Evolutionary conservation across 1,284 basidiomycete species (phyloP).

Genomic region (Melanopsichium pennsylvanicum): DNA sequence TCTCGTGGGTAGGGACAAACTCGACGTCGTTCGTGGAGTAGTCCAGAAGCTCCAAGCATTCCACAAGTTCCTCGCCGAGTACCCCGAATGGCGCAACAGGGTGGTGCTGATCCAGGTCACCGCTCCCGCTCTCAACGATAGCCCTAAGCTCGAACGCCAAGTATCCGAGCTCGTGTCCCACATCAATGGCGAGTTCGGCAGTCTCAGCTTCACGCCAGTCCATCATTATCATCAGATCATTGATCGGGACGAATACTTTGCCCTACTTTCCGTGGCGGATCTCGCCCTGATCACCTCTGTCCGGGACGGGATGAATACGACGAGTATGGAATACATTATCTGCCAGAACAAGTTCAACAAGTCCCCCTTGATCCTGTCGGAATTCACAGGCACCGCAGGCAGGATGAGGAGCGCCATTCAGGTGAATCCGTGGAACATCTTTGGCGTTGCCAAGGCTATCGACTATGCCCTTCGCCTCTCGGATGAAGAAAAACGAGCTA

Average conservation of each 20-base stretch:
- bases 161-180: conserved; percentile 93
- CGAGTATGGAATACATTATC: conserved; percentile 91
- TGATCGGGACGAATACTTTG: conserved; percentile 94
- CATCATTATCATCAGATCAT: conserved; percentile 99
- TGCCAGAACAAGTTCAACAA: conserved; percentile 80
- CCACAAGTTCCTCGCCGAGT: conserved; percentile 89
- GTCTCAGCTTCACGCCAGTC: conserved; percentile 95
- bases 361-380: conserved; percentile 87
- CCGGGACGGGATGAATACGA: conserved; percentile 99
- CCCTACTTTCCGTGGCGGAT: conserved; percentile 91
- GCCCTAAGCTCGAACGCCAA: conserved; percentile 90
- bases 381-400: conserved; percentile 96
- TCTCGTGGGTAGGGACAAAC: conserved; percentile 97
- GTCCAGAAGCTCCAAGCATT: conserved; percentile 97
- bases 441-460: conserved; percentile 94
- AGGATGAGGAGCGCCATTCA: conserved; percentile 83
- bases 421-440: conserved; percentile 76
- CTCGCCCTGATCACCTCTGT: conserved; percentile 94
- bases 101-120: conserved; percentile 81
- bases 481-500: conserved; percentile 75
- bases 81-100: conserved; percentile 94
- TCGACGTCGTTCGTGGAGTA: conserved; percentile 97
- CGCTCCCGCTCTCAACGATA: conserved; percentile 90
- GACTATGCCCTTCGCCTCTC: conserved; percentile 85
- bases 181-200: conserved; percentile 96